Evolutionary conservation across 2,329 filamentous ascomycete genomes (phyloP).

Genomic region (Fusarium sp.): DNA sequence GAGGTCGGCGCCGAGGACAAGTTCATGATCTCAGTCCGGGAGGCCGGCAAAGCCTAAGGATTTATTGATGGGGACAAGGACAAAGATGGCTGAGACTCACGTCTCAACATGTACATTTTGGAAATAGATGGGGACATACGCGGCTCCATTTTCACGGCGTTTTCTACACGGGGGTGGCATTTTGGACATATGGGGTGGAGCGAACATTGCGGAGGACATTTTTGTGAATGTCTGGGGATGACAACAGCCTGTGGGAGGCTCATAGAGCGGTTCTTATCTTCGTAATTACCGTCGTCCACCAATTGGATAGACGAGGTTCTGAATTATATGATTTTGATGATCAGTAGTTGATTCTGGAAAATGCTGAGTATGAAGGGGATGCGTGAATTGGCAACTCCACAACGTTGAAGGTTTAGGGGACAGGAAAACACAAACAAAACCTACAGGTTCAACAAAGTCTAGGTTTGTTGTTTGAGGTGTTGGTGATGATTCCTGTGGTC

Average conservation of each 20-base stretch:
- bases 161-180: slow-evolving; percentile 35
- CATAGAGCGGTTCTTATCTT: slow-evolving; percentile 37
- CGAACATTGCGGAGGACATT: slow-evolving; percentile 24
- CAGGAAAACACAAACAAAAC: background rate
- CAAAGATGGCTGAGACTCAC: slow-evolving; percentile 16
- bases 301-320: slow-evolving; percentile 33
- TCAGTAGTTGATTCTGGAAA: background rate
- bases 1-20: slow-evolving; percentile 58
- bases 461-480: background rate
- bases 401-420: background rate
- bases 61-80: slow-evolving; percentile 16
- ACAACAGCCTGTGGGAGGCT: slow-evolving; percentile 1
- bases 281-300: slow-evolving; percentile 26
- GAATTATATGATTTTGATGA: slow-evolving; percentile 25
- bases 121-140: slow-evolving; percentile 41
- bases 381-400: background rate
- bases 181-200: slow-evolving; percentile 29
- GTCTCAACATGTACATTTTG: slow-evolving; percentile 39
- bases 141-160: slow-evolving; percentile 40
- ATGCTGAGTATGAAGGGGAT: background rate
- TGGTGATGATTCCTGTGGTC: background rate
- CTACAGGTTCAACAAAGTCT: background rate
- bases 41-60: slow-evolving; percentile 47
- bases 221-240: slow-evolving; percentile 27
- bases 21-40: slow-evolving; percentile 49